Evolutionary conservation across 495 filamentous ascomycete species (phyloP), one percentile per base, ranked within the genome.

Genomic region (Penicillium chermesinum): DNA sequence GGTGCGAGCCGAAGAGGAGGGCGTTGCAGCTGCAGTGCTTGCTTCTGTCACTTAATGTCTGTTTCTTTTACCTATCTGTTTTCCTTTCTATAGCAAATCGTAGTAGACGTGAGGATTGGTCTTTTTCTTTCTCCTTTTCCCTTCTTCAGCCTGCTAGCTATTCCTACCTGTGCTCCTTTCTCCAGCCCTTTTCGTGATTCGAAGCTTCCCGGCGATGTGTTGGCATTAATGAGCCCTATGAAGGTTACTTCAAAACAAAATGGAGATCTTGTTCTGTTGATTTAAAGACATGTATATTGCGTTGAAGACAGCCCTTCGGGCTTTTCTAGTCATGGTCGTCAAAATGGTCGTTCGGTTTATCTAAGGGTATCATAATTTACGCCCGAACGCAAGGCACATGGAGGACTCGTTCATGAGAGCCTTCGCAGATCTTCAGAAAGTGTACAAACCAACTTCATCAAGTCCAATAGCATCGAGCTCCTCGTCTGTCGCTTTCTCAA

Each of bases 1-100:
- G 32, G 87, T 88, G 44, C 79, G 93, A 56, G 83, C 84, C 54
- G 94, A 98, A 65, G 93, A 97, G 72, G 89, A 91, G 62, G 88
- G 88, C 41, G 83, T 98, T 53, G 91, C 91, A 38, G 77, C 82
- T 44, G 74, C 91, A 60, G 78, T 97, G 46, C 79, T 96, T 62
- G 88, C 79, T 48, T 88, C 85, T 56, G 85, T 97, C 62, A 83
- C 86, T 66, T 96, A 83, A 70, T 57, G 48, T 62, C 41, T 55
- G 52, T 56, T 61, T 62, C 48, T 43, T n/a, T n/a, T 54, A 46
- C 39, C 55, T 53, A 25, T 32, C 33, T 52, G 52, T 52, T 52
- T 34, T 48, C 40, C 40, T 49, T 49, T 54, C 57, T 58, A 58
- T 67, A 58, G 49, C 51, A 60, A 60, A 58, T 58, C 52, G 54